Evolutionary conservation across 2,329 filamentous ascomycete species (phyloP).

Genomic region (Venturia pyrina): DNA sequence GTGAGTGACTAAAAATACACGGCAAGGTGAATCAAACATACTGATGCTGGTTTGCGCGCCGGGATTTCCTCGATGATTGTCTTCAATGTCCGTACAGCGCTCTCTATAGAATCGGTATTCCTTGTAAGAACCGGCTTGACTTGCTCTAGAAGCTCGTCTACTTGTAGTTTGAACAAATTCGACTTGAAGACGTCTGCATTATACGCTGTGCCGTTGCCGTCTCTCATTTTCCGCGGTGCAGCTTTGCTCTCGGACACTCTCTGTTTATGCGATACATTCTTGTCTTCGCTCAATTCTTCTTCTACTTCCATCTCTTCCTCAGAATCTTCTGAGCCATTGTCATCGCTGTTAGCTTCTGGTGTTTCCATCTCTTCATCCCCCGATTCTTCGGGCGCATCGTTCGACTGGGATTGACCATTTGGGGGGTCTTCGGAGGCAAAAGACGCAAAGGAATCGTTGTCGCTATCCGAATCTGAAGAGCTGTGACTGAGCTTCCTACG

Average conservation of each 20-base stretch:
- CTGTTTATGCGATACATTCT: slow-evolving; percentile 11
- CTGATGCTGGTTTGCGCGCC: slow-evolving; percentile 10
- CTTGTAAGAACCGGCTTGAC: slow-evolving; percentile 49
- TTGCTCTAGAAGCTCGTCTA: slow-evolving; percentile 52
- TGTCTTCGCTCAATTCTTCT: neutral
- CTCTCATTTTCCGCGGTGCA: neutral
- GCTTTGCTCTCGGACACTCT: slow-evolving; percentile 8
- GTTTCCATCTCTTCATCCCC: slow-evolving; percentile 13
- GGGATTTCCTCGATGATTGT: slow-evolving; percentile 14
- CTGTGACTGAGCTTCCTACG: slow-evolving; percentile 37
- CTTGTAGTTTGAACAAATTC: slow-evolving; percentile 57
- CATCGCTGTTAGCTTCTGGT: slow-evolving; percentile 14
- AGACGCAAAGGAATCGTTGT: neutral
- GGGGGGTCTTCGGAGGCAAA: neutral
- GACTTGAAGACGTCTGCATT: slow-evolving; percentile 51
- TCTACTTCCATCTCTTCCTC: slow-evolving; percentile 13
- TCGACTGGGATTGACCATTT: neutral
- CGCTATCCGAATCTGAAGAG: slow-evolving; percentile 19
- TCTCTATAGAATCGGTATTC: slow-evolving; percentile 35
- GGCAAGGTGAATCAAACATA: neutral
- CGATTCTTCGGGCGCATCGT: neutral
- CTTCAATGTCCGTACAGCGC: slow-evolving; percentile 12
- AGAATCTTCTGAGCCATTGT: slow-evolving; percentile 14
- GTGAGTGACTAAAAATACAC: neutral
- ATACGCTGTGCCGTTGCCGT: slow-evolving; percentile 21